phyloP scores from a whole-genome alignment of 495 filamentous ascomycete species.

The Amniculicola lignicola region DNA sequence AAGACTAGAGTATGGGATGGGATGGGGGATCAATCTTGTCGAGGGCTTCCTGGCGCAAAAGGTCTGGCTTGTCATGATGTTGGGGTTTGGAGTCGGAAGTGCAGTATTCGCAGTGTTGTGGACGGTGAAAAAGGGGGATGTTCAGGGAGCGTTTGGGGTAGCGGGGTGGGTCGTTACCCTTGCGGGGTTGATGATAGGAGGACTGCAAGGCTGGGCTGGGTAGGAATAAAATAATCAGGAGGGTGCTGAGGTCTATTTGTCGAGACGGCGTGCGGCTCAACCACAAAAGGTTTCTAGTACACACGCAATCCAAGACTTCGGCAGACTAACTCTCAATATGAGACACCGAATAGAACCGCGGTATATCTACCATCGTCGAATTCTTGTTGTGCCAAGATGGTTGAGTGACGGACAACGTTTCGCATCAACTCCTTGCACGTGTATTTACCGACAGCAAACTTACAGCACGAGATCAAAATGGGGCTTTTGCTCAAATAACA shows the following conservation, averaged over 20 bases:
- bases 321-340: not conserved
- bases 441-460: too few relatives aligned
- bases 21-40: constrained; percentile 46
- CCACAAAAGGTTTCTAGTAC: too few relatives aligned
- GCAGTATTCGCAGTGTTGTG: constrained; percentile 42
- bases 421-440: too few relatives aligned
- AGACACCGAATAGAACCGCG: not conserved
- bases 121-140: constrained; percentile 36
- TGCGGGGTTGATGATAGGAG: constrained; percentile 37
- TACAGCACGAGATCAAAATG: too few relatives aligned
- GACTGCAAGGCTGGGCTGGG: constrained; percentile 37
- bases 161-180: constrained; percentile 40
- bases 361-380: not conserved
- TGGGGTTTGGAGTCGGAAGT: constrained; percentile 39
- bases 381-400: too few relatives aligned
- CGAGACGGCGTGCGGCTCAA: too few relatives aligned
- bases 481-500: too few relatives aligned
- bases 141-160: constrained; percentile 48
- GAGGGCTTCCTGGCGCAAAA: constrained; percentile 42
- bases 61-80: constrained; percentile 38
- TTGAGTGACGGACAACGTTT: too few relatives aligned
- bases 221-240: too few relatives aligned
- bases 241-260: too few relatives aligned
- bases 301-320: not conserved
- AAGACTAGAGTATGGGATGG: constrained; percentile 35